Percentiles rank a stretch among this genome's conserved stretches.
Evolutionary conservation across 2,329 filamentous ascomycete genomes (phyloP).

Genomic region (Pseudodiploospora longispora): DNA sequence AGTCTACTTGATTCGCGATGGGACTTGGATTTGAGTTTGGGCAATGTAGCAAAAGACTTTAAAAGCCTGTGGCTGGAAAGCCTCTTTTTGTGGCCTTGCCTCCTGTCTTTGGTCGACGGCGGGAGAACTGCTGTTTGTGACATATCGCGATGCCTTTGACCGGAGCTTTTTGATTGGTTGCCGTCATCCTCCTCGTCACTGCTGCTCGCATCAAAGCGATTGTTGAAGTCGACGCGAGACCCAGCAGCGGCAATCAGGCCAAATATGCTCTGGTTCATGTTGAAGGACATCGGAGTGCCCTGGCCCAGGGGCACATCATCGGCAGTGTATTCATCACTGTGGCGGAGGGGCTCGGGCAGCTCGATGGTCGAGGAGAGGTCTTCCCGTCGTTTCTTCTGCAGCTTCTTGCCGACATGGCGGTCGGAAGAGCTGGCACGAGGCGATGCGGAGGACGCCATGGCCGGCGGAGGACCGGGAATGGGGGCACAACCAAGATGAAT

Average conservation of each 20-base stretch:
- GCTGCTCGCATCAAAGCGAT: slow-evolving; percentile 68
- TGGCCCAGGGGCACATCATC: slow-evolving; percentile 38
- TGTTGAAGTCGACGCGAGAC: slow-evolving; percentile 72
- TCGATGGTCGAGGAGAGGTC: slow-evolving; percentile 31
- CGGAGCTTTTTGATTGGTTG: slow-evolving; percentile 30
- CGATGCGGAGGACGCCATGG: too few relatives aligned
- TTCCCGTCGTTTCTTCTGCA: slow-evolving; percentile 36
- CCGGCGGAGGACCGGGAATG: too few relatives aligned
- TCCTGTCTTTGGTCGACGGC: slow-evolving; percentile 19
- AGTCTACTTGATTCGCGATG: slow-evolving; percentile 34
- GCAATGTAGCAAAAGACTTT: slow-evolving; percentile 55
- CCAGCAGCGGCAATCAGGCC: slow-evolving; percentile 85
- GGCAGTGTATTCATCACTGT: slow-evolving; percentile 41
- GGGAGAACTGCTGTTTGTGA: slow-evolving; percentile 35
- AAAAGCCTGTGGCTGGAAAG: slow-evolving; percentile 59
- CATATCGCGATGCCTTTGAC: slow-evolving; percentile 34
- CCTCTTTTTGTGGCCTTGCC: slow-evolving; percentile 44
- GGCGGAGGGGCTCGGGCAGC: slow-evolving; percentile 45
- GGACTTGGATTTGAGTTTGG: slow-evolving; percentile 35
- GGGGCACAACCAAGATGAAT: too few relatives aligned
- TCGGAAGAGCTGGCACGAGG: too few relatives aligned
- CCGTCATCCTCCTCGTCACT: slow-evolving; percentile 77
- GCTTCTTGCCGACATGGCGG: slow-evolving; percentile 31
- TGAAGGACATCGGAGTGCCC: slow-evolving; percentile 47
- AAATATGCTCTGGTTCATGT: slow-evolving; percentile 93